phyloP scores from a whole-genome alignment of 352 stramenopile species.

The Plasmopara viticola region DNA sequence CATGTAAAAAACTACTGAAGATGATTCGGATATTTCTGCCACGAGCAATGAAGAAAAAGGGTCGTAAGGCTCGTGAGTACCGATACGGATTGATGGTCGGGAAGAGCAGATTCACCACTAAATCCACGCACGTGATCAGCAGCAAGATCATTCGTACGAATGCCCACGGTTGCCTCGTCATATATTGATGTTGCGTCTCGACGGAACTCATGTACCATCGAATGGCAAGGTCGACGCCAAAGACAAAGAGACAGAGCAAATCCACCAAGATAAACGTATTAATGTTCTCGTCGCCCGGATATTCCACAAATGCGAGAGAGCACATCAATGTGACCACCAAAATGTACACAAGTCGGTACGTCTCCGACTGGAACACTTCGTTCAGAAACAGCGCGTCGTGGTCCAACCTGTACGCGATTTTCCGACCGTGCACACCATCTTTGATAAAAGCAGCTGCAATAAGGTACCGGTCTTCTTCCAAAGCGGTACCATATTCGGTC shows the following conservation, averaged over 20 bases:
- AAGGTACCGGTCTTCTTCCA: constrained; percentile 63
- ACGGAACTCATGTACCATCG: constrained; percentile 82
- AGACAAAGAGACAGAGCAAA: constrained; percentile 56
- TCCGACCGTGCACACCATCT: constrained; percentile 77
- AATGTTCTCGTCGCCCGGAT: constrained; percentile 35
- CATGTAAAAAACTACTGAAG: constrained; percentile 74
- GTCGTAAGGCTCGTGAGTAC: constrained; percentile 57
- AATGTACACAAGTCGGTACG: constrained; percentile 67
- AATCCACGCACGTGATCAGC: constrained; percentile 44
- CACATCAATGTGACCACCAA: constrained; percentile 61
- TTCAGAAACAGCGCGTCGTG: constrained; percentile 59
- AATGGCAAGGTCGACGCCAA: constrained; percentile 56
- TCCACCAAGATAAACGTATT: constrained; percentile 61
- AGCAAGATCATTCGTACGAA: constrained; percentile 58
- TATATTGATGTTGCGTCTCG: constrained; percentile 71
- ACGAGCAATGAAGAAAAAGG: constrained; percentile 76
- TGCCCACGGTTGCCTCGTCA: constrained; percentile 69
- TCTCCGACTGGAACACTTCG: constrained; percentile 65
- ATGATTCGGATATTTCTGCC: constrained; percentile 81
- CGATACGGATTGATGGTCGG: constrained; percentile 52
- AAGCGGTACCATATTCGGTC: constrained; percentile 22
- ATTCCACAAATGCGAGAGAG: constrained; percentile 58
- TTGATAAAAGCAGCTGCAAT: constrained; percentile 76
- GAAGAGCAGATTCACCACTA: constrained; percentile 40
- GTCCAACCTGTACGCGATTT: constrained; percentile 76